These are phyloP conservation scores for Wallacemonas sp. DNA, from an alignment of 208 protist genomes.

Conservation along the genomic window DNA sequence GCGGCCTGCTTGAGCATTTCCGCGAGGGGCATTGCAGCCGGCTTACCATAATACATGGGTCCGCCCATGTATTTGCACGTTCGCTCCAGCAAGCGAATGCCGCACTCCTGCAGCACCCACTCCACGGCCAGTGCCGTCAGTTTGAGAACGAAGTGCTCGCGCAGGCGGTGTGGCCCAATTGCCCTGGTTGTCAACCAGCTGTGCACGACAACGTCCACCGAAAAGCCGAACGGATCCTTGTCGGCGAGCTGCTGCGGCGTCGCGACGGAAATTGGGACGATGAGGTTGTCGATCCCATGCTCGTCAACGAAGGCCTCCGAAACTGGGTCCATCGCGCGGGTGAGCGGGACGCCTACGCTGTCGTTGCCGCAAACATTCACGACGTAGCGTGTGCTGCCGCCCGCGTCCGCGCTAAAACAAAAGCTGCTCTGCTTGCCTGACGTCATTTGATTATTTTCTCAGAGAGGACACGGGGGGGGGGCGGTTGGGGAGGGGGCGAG, in stretches of 20 bases:
- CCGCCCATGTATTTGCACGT: conserved; percentile 46
- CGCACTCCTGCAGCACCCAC: conserved; percentile 81
- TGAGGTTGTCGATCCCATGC: conserved; percentile 82
- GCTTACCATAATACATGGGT: conserved; percentile 36
- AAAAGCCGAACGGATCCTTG: conserved; percentile 35
- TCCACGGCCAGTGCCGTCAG: conserved; percentile 64
- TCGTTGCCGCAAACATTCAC: conserved; percentile 86
- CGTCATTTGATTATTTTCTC: background rate
- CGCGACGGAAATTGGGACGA: conserved; percentile 85
- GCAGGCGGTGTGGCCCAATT: conserved; percentile 36
- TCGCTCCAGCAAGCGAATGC: conserved; percentile 41
- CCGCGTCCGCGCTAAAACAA: conserved; percentile 7
- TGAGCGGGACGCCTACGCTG: conserved; percentile 63
- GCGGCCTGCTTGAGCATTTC: conserved; percentile 28
- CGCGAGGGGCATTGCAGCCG: conserved; percentile 1
- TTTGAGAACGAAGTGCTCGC: conserved; percentile 61
- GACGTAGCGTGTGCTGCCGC: conserved; percentile 34
- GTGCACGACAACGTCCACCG: conserved; percentile 85
- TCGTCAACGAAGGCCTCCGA: conserved; percentile 67
- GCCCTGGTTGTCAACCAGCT: conserved; percentile 56
- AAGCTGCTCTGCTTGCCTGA: background rate
- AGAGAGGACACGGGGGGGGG: background rate
- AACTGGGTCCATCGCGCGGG: conserved; percentile 69
- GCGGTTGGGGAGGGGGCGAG: background rate
- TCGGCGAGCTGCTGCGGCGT: conserved; percentile 27